These are phyloP conservation scores for Fusarium cicatricum DNA, from an alignment of 2,329 filamentous ascomycete genomes.

Conservation along the genomic window DNA sequence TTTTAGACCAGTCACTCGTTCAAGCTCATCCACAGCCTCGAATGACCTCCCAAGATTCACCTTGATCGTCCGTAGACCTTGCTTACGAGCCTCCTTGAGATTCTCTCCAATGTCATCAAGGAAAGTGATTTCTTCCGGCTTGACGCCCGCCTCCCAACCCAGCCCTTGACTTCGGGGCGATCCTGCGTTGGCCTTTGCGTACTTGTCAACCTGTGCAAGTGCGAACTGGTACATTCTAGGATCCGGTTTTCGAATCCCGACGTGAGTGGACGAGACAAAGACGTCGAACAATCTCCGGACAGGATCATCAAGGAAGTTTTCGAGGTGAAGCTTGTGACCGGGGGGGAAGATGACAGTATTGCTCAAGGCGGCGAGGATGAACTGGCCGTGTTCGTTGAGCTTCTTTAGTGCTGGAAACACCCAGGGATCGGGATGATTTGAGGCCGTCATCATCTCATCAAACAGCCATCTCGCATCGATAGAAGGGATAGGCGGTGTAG, in stretches of 20 bases:
- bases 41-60: conserved; percentile 80
- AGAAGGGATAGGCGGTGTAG: conserved; percentile 70
- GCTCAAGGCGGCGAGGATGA: conserved; percentile 81
- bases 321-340: conserved; percentile 70
- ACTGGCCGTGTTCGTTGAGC: conserved; percentile 69
- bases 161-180: conserved; percentile 48
- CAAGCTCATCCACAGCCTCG: conserved; percentile 84
- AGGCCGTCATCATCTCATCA: conserved; percentile 86
- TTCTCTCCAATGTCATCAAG: conserved; percentile 96
- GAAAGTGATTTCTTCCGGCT: conserved; percentile 78
- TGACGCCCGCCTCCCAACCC: conserved; percentile 61
- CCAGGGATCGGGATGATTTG: conserved; percentile 78
- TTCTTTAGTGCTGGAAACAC: conserved; percentile 84
- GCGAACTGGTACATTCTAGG: conserved; percentile 81
- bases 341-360: conserved; percentile 90
- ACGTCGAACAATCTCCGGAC: conserved; percentile 80
- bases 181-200: conserved; percentile 61
- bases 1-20: conserved; percentile 74
- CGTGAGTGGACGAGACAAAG: conserved; percentile 86
- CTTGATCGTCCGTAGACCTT: conserved; percentile 85
- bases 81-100: conserved; percentile 76
- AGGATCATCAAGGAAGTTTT: conserved; percentile 61
- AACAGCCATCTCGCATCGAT: conserved; percentile 85
- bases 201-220: conserved; percentile 70
- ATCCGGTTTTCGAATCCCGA: conserved; percentile 89